Base-by-base conservation (phyloP, 352 stramenopile genomes). In the Globisporangium polare region DNA sequence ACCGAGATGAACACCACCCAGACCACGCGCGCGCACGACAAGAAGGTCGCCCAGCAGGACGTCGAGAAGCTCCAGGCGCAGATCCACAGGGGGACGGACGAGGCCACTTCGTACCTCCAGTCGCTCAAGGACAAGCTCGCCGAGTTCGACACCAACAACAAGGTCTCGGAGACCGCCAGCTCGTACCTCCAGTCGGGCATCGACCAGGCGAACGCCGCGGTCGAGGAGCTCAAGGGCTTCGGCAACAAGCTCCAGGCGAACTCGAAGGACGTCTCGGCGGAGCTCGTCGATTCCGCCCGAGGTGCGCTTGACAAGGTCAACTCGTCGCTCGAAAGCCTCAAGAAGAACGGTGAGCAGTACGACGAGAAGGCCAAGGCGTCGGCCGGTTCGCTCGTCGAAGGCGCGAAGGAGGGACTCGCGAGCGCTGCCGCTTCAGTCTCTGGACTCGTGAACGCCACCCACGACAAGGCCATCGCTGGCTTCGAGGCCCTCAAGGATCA, bases 81-180 rank as follows among this genome's bases (percentile, higher is more conserved):
- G 51, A 67, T 82, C 53, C 53, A 72, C 35, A 66, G 65, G 24
- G 65, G 69, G 18, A 60, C 68, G 12, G 55, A 60, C 10, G 69
- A 79, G 45, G 65, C 71, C 0, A 47, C 67, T 0, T 59, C 46
- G 37, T 82, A 82, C 62, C 59, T 77, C 13, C 53, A 69, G 47
- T 75, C 66, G 27, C 69, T 82, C 53, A 77, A 73, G 63, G 62
- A 33, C 57, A 77, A 77, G 57, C 67, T 81, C 39, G 41, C 60
- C 27, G 66, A 75, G 56, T 79, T 78, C 52, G 73, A 85, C 58
- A 68, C 57, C n/a, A 63, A 73, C 26, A 55, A 84, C 71, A 68
- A 72, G 22, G 67, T 68, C 0, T 69, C 70, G 4, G 71, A 79
- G 33, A 71, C 66, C 27, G 54, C 71, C 53, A 69, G 71, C 41